phyloP scores from a whole-genome alignment of 169 alveolate species.

The Eimeria maxima region DNA sequence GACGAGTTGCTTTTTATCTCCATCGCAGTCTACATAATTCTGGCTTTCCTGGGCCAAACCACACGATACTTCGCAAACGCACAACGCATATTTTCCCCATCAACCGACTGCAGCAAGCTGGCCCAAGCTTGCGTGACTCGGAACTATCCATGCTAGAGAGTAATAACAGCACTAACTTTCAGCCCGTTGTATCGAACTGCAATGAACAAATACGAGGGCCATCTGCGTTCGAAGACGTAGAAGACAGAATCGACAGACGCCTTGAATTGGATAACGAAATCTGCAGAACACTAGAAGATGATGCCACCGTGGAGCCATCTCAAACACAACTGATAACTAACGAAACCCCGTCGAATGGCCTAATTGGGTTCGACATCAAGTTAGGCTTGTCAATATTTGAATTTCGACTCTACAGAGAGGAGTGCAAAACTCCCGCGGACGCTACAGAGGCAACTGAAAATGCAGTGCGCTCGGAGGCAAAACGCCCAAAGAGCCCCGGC shows the following conservation, averaged over 20 bases:
- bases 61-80: background rate
- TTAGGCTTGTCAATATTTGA: slow-evolving; percentile 34
- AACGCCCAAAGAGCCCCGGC: background rate
- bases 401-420: slow-evolving; percentile 42
- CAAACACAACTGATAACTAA: background rate
- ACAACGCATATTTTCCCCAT: background rate
- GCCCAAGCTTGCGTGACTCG: background rate
- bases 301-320: background rate
- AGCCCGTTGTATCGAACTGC: background rate
- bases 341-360: background rate
- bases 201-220: background rate
- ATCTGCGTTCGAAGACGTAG: background rate
- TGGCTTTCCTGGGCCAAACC: slow-evolving; percentile 1
- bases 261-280: background rate
- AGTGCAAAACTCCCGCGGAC: no score
- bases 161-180: background rate
- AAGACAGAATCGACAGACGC: background rate
- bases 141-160: background rate
- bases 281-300: background rate
- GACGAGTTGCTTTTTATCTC: slow-evolving; percentile 29
- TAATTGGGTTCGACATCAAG: slow-evolving; percentile 48
- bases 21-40: slow-evolving; percentile 50
- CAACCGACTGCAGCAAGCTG: background rate
- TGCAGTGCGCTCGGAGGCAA: background rate
- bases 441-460: background rate